Percentiles rank a stretch among this genome's conserved stretches.
Conservation (phyloP, 192 early-diverging fungal genomes). For the Gonapodya sp. region DNA sequence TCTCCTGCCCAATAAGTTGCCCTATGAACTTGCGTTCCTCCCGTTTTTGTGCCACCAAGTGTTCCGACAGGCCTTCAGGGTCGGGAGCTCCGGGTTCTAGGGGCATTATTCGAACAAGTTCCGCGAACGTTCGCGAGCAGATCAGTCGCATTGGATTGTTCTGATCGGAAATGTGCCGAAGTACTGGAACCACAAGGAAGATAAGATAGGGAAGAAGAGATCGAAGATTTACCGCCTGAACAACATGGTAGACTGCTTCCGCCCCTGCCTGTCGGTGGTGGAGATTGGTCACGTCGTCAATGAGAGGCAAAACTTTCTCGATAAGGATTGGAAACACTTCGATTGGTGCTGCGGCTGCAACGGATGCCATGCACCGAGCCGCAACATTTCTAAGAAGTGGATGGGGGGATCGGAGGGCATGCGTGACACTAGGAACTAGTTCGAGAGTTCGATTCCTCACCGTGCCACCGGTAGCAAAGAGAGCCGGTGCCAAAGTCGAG, state of each 20-base stretch:
- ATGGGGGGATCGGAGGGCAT: constrained; percentile 53
- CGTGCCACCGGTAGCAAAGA: constrained; percentile 20
- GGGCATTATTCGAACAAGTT: constrained; percentile 89
- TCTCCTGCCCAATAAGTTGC: constrained; percentile 82
- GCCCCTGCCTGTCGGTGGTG: constrained; percentile 76
- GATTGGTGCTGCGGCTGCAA: constrained; percentile 56
- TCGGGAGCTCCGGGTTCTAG: constrained; percentile 93
- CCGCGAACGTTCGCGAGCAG: constrained; percentile 88
- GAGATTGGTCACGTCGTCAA: constrained; percentile 59
- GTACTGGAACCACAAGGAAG: constrained; percentile 90
- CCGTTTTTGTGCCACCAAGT: constrained; percentile 68
- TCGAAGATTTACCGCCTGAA: constrained; percentile 63
- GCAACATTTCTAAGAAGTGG: constrained; percentile 70
- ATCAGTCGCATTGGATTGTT: constrained; percentile 83
- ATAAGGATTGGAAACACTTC: constrained; percentile 73
- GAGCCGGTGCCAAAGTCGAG: constrained; percentile 47
- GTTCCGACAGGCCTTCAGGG: constrained; percentile 71
- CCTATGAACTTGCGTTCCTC: constrained; percentile 89
- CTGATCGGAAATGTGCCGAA: constrained; percentile 93
- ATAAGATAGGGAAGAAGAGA: constrained; percentile 88
- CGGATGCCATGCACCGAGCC: constrained; percentile 62
- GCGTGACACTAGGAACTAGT: constrained; percentile 55
- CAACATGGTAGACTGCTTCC: constrained; percentile 74
- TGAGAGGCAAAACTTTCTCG: constrained; percentile 60
- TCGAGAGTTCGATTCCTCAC: constrained; percentile 4